Base-by-base conservation (phyloP, 805 yeast genomes). In the Nakazawaea laoshanensis region DNA sequence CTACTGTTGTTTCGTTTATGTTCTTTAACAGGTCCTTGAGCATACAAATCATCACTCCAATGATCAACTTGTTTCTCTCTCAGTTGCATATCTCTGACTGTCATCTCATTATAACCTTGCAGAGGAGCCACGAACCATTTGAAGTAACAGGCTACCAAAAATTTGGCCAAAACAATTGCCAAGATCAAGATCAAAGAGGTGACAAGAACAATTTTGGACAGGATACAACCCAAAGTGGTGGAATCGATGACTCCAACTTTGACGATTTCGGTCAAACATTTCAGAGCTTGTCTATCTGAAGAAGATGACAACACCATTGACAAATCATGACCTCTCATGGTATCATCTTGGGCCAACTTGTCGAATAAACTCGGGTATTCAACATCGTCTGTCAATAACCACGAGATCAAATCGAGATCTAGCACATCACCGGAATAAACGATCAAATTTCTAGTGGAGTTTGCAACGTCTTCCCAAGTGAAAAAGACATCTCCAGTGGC, bases 221-320 rank as follows among this genome's bases (percentile, higher is more conserved):
- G 94, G 49, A 92, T 77, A 59, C 98, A 92, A 5, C 98, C 98
- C 47, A 92, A 75, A 5, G 95, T 77, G 24, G 83, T 84, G 2
- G 88, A 74, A 50, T 92, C 97, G 26, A 92, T 73, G 30, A 74
- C 77, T 15, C 98, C 98, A 11, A 89, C 94, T 55, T 81, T 85
- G 32, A 83, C 65, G 34, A 86, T 82, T 55, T 92, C 97, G 8
- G 79, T 62, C 35, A 92, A 61, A 55, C 98, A 92, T 46, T 77
- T 72, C 5, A 92, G 95, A 4, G 76, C 73, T 47, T 70, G 67
- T 37, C 88, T 71, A 42, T 77, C 74, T n/a, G 69, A 73, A 21
- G 75, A 65, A 20, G 76, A 71, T 23, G 83, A 70, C 37, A 85
- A 65, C 14, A 85, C 67, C 30, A 80, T 49, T 0, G 96, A 82